A percentile compares a stretch with the other conserved stretches of the same genome.
Evolutionary conservation across 805 yeast genomes (phyloP).

Genomic region (Starmerella etchellsii): DNA sequence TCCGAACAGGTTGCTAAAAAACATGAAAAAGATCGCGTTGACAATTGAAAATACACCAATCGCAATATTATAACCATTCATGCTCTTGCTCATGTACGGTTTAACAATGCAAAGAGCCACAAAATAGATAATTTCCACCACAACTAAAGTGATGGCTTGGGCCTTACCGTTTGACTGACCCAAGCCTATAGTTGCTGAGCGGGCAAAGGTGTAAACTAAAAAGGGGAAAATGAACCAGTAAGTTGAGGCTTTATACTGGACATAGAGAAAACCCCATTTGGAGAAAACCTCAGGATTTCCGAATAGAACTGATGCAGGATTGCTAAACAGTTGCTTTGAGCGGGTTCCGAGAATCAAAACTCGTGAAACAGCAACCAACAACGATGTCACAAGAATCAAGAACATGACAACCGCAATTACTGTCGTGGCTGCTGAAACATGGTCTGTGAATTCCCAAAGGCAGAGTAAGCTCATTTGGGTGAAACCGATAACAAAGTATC

Average conservation of each 20-base stretch:
- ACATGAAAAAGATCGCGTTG: slow-evolving; percentile 76
- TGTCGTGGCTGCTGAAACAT: slow-evolving; percentile 72
- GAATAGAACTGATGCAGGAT: slow-evolving; percentile 81
- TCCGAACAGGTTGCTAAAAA: slow-evolving; percentile 71
- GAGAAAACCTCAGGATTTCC: slow-evolving; percentile 73
- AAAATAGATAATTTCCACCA: slow-evolving; percentile 60
- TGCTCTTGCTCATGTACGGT: slow-evolving; percentile 90
- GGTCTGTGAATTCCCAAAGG: slow-evolving; percentile 76
- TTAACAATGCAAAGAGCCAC: slow-evolving; percentile 52
- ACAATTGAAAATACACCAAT: slow-evolving; percentile 67
- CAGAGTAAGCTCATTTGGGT: slow-evolving; percentile 75
- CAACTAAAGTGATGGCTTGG: slow-evolving; percentile 67
- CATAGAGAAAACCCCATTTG: slow-evolving; percentile 83
- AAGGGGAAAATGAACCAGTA: slow-evolving; percentile 69
- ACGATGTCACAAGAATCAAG: slow-evolving; percentile 41
- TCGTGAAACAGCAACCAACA: slow-evolving; percentile 59
- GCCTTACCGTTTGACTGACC: slow-evolving; percentile 69
- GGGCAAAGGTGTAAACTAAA: slow-evolving; percentile 51
- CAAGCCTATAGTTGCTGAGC: slow-evolving; percentile 76
- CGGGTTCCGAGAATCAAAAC: slow-evolving; percentile 64
- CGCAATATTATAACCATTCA: slow-evolving; percentile 83
- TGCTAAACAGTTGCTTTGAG: slow-evolving; percentile 60
- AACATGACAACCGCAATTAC: slow-evolving; percentile 68
- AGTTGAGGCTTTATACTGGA: slow-evolving; percentile 76
- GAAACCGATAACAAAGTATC: slow-evolving; percentile 71